A percentile compares a stretch with the other conserved stretches of the same genome.
Conservation (phyloP, 441 rosid species). For the Erodium moschatum region DNA sequence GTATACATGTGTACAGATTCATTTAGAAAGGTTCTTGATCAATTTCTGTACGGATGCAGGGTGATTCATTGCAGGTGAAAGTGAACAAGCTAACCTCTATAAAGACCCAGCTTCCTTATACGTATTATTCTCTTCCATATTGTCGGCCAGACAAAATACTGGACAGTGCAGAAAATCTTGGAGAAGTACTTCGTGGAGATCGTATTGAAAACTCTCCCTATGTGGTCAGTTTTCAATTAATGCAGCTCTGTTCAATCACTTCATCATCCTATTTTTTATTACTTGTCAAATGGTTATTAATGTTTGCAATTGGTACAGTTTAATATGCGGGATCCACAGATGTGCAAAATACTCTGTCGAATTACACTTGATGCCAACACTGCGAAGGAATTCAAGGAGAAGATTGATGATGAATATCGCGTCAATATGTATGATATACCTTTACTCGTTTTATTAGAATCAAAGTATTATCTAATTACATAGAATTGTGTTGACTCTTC, state of each 20-base stretch:
- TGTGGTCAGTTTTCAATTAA: conserved; percentile 36
- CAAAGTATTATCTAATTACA: not conserved
- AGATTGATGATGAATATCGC: conserved; percentile 76
- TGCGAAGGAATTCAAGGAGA: conserved; percentile 62
- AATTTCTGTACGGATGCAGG: conserved; percentile 33
- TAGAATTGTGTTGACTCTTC: not conserved
- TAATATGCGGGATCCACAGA: conserved; percentile 79
- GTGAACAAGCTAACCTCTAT: conserved; percentile 85
- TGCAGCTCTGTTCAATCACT: conserved; percentile 10
- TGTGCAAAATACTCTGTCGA: conserved; percentile 62
- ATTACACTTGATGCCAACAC: conserved; percentile 42
- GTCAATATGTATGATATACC: conserved; percentile 60
- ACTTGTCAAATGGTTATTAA: not conserved
- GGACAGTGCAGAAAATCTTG: conserved; percentile 88
- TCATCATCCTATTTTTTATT: conserved; percentile 16
- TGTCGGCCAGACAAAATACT: conserved; percentile 51
- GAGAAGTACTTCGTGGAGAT: conserved; percentile 93
- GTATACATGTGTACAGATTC: not conserved
- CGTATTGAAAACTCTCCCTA: conserved; percentile 89
- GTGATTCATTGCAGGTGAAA: conserved; percentile 70
- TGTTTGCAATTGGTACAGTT: conserved; percentile 38
- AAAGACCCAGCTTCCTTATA: conserved; percentile 86
- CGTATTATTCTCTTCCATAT: conserved; percentile 64
- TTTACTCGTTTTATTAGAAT: conserved; percentile 1
- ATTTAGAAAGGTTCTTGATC: not conserved